Evolutionary conservation across 2,329 filamentous ascomycete genomes (phyloP).

Genomic region (Stachybotrys chlorohalonatus): DNA sequence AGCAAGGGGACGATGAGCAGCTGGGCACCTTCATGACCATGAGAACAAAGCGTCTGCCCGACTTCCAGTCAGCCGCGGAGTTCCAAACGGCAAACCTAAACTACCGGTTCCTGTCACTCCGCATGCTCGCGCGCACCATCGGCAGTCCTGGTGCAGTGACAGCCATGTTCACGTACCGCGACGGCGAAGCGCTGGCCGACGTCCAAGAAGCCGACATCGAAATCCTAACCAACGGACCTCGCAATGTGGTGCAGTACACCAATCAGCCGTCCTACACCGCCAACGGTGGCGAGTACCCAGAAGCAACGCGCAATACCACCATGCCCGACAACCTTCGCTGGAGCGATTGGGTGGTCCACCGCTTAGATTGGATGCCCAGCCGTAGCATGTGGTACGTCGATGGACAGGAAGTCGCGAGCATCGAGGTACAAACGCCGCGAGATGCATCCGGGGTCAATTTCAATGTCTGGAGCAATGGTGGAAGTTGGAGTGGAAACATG

Average conservation of each 20-base stretch:
- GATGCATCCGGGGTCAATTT: constrained; percentile 43
- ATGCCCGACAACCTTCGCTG: constrained; percentile 34
- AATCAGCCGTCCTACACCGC: constrained; percentile 48
- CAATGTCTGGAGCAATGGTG: constrained; percentile 54
- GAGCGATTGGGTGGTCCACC: constrained; percentile 49
- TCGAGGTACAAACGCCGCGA: constrained; percentile 45
- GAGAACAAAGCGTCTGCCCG: constrained; percentile 32
- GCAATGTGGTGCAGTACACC: constrained; percentile 42
- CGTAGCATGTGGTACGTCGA: constrained; percentile 48
- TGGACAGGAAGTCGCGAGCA: constrained; percentile 38
- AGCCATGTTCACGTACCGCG: constrained; percentile 44
- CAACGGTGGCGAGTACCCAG: constrained; percentile 31
- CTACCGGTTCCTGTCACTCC: constrained; percentile 26
- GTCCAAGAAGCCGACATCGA: constrained; percentile 46
- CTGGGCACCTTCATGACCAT: constrained; percentile 36
- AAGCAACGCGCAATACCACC: constrained; percentile 38
- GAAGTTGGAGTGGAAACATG: constrained; percentile 53
- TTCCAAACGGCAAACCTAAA: constrained; percentile 26
- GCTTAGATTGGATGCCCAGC: constrained; percentile 49
- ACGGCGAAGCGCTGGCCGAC: constrained; percentile 21
- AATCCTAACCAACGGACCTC: constrained; percentile 37
- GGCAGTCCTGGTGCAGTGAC: constrained; percentile 40
- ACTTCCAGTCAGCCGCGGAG: constrained; percentile 39
- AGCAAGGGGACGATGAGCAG: constrained; percentile 23
- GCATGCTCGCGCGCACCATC: constrained; percentile 41